A percentile compares a stretch with the other conserved stretches of the same genome.
These are phyloP conservation scores for Schizochytrium sp. DNA, from an alignment of 108 stramenopile species.

Conservation along the genomic window DNA sequence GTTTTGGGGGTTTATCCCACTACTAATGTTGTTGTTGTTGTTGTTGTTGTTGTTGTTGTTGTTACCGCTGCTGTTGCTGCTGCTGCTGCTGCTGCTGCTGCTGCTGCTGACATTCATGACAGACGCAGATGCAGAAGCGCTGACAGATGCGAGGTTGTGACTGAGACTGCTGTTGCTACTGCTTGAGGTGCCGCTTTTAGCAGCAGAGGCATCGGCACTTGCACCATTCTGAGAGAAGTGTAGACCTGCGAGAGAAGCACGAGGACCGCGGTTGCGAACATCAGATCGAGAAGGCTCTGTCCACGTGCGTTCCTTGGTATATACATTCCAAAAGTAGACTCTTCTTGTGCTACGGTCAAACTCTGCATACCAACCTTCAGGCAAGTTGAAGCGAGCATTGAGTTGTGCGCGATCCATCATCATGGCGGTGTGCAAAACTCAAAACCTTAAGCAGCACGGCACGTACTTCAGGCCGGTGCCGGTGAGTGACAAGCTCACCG, in stretches of 20 bases:
- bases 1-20: too few relatives aligned
- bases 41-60: too few relatives aligned
- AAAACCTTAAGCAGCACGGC: too few relatives aligned
- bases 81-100: too few relatives aligned
- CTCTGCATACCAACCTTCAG: slow-evolving; percentile 36
- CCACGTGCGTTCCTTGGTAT: slow-evolving; percentile 60
- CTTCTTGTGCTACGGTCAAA: slow-evolving; percentile 2
- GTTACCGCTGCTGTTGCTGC: too few relatives aligned
- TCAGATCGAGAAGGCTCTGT: slow-evolving; percentile 3
- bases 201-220: background rate
- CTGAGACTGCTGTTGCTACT: too few relatives aligned
- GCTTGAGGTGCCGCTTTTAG: background rate
- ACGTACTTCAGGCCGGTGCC: too few relatives aligned
- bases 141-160: too few relatives aligned
- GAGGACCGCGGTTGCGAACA: background rate
- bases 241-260: background rate
- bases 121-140: too few relatives aligned
- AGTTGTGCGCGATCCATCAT: slow-evolving; percentile 44
- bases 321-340: slow-evolving; percentile 54
- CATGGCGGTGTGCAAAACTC: background rate
- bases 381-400: slow-evolving; percentile 8
- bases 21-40: too few relatives aligned
- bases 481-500: too few relatives aligned
- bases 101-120: too few relatives aligned
- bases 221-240: background rate